Evolutionary conservation across 2,329 filamentous ascomycete species (phyloP), one percentile per base, ranked within the genome.

Genomic region (Graphilbum fragrans): DNA sequence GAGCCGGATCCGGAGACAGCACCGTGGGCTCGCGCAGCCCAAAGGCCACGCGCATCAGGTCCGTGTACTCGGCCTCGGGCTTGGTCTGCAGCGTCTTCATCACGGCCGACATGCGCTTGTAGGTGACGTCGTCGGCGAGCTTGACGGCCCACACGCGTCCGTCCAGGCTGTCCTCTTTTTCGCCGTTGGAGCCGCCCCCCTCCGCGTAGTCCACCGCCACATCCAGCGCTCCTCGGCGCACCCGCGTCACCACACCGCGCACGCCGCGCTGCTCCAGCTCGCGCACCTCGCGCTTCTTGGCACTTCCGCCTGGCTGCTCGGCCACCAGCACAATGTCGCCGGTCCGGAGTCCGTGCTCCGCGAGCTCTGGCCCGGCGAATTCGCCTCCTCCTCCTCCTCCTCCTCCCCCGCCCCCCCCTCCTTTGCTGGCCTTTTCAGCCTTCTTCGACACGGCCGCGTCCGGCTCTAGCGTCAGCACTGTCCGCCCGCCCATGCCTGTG

Each of bases 401-500:
- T n/a, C 36, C 18, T 16, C 12, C n/a, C 18, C 12, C 33, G 16
- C 11, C 11, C 23, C 37, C 18, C 5, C 31, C 3, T 3, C 32
- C 16, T 1, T 14, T 21, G 11, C 27, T 21, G 14, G 17, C 20
- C 4, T 4, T 49, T 45, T 22, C 46, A 18, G 38, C 39, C 29
- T 49, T 52, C 17, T 39, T 44, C 5, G 62, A 59, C 4, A 73
- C 69, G 2, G 95, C 90, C 0, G 77, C 66, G 16, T 65, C 64
- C 2, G 63, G 59, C 2, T 64, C 66, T 6, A 98, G 76, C 58
- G 95, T 88, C 4, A 95, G 65, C 2, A 98, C 82, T 0, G 85
- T 86, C 49, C 86, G 84, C n/a, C 92, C 92, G 16, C 88, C 92
- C 31, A 95, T 69, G 0, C 92, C 92, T 0, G 92, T 98, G 23